Base-by-base conservation (phyloP, 129 eudicot genomes). In the Centaurea solstitialis region DNA sequence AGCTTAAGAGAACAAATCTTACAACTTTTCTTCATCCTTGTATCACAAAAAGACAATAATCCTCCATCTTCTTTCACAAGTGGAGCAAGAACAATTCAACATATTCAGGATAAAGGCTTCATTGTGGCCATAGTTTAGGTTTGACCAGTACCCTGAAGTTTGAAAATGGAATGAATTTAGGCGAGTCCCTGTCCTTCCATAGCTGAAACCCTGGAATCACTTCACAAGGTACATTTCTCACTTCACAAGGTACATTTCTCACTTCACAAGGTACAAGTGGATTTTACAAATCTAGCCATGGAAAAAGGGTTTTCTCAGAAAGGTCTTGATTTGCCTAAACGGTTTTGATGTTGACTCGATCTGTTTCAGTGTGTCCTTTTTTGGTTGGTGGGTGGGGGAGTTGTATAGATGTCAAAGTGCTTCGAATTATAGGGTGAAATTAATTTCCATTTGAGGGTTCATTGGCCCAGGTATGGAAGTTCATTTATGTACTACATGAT, bases 101-200 rank as follows among this genome's bases (percentile, higher is more conserved):
- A 15, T 57, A 8, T 57, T 57, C 65, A 57, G 65, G 65, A 6
- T 15, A 15, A 15, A 18, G 7, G 13, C 53, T 43, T 11, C 10
- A 57, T 57, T 17, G 70, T 74, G 78, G 59, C 62, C 43, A 23
- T 24, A 45, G 37, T 23, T 40, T 70, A 68, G 47, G 62, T 69
- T 9, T 70, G 17, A 13, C 62, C 41, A 15, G 37, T 9, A 69
- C 62, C 45, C 4, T 20, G 59, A 53, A 62, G n/a, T 39, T 71
- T 79, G 50, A 23, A 79, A 70, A 37, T 17, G 78, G 62, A 73
- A 72, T 61, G 71, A 71, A 80, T 12, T 59, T 24, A 57, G 7
- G 65, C 9, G 20, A 57, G 22, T 57, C 23, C 65, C 17, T 57
- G 22, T 57, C 23, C 65, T 57, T 57, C 65, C 65, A 57, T 45